Conservation (phyloP, 2,329 filamentous ascomycete species). For the Aspergillus unguis region DNA sequence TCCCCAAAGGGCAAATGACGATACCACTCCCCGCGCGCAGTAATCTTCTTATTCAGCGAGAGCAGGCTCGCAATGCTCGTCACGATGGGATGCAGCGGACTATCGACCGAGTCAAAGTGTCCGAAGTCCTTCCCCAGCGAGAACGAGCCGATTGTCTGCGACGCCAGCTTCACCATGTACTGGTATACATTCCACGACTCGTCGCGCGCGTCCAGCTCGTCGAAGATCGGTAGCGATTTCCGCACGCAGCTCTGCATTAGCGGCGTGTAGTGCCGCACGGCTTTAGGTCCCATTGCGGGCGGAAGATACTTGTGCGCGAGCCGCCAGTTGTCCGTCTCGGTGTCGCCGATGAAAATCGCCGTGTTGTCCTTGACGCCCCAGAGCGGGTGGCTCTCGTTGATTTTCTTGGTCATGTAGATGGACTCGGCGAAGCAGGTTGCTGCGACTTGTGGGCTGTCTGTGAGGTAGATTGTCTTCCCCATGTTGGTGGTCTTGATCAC, state of each 20-base stretch:
- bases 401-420: conserved; percentile 55
- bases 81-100: conserved; percentile 51
- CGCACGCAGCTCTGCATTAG: conserved; percentile 55
- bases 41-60: conserved; percentile 57
- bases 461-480: conserved; percentile 50
- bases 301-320: conserved; percentile 60
- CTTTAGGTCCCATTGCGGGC: conserved; percentile 56
- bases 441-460: conserved; percentile 50
- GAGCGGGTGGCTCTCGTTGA: conserved; percentile 36
- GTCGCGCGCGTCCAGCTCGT: conserved; percentile 46
- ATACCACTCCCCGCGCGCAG: conserved; percentile 54
- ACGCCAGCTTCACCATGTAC: conserved; percentile 47
- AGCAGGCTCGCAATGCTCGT: conserved; percentile 48
- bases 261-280: conserved; percentile 57
- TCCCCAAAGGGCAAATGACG: conserved; percentile 55
- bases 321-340: conserved; percentile 27
- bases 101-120: conserved; percentile 43
- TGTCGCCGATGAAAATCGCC: conserved; percentile 34
- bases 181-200: conserved; percentile 45
- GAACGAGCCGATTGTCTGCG: conserved; percentile 41
- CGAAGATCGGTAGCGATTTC: conserved; percentile 46
- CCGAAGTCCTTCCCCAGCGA: conserved; percentile 41
- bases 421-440: conserved; percentile 48
- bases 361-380: conserved; percentile 24
- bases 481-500: conserved; percentile 53